A percentile compares a stretch with the other conserved stretches of the same genome.
These are phyloP conservation scores for Nidularia sp. DNA, from an alignment of 768 basidiomycete species.

Conservation along the genomic window DNA sequence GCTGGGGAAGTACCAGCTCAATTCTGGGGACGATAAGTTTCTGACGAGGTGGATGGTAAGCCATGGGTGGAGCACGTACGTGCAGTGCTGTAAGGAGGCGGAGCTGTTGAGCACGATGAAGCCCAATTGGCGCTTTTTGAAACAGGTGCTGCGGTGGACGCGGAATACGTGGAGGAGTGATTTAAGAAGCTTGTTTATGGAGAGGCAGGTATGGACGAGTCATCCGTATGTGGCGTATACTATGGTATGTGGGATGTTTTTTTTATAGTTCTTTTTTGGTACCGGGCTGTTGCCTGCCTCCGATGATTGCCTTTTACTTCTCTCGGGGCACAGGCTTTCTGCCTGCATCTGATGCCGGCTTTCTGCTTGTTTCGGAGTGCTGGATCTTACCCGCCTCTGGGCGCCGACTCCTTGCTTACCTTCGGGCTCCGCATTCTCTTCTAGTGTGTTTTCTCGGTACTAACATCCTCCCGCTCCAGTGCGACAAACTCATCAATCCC, in stretches of 20 bases:
- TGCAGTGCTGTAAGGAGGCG: slow-evolving; percentile 81
- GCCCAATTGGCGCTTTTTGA: slow-evolving; percentile 93
- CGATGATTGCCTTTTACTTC: too few relatives aligned
- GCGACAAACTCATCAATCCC: slow-evolving; percentile 84
- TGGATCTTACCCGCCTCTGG: too few relatives aligned
- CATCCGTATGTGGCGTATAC: slow-evolving; percentile 93
- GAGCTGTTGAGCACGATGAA: slow-evolving; percentile 94
- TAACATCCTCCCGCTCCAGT: slow-evolving; percentile 30
- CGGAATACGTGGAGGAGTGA: slow-evolving; percentile 93
- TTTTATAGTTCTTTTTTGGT: too few relatives aligned
- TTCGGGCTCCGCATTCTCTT: slow-evolving; percentile 14
- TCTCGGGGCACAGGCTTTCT: too few relatives aligned
- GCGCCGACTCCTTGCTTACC: background rate
- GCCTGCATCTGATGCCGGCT: too few relatives aligned
- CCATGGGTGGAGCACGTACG: slow-evolving; percentile 94
- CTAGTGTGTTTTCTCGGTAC: slow-evolving; percentile 5
- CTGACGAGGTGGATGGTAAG: slow-evolving; percentile 95
- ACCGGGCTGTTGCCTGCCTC: too few relatives aligned
- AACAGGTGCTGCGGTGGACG: slow-evolving; percentile 92
- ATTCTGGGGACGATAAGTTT: slow-evolving; percentile 93
- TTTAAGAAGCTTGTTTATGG: slow-evolving; percentile 83
- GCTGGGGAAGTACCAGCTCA: slow-evolving; percentile 92
- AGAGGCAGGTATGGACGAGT: slow-evolving; percentile 80
- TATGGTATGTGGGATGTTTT: slow-evolving; percentile 53
- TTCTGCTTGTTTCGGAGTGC: too few relatives aligned